Base-by-base conservation (phyloP, 2,329 filamentous ascomycete species). In the Fusarium luffae region DNA sequence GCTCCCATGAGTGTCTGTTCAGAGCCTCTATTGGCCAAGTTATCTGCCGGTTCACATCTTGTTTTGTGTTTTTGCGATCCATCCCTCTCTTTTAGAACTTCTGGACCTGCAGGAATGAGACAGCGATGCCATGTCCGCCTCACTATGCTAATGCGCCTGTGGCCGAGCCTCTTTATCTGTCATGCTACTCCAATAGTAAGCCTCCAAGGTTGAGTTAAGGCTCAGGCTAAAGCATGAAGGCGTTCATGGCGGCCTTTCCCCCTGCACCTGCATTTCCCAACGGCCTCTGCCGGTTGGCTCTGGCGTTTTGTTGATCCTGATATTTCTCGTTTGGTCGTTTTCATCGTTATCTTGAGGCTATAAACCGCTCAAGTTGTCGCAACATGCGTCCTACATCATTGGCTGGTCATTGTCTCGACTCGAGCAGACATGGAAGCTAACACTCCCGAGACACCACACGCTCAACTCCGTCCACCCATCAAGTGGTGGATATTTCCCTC, bases 1-100 rank as follows among this genome's bases (percentile, higher is more conserved):
- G 66, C 54, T 61, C 62, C 59, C 71, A 73, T 73, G 69, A 70
- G 70, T 54, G 55, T 51, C 47, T 18, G 10, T 41, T 50, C 51
- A 56, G 47, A 41, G 41, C 27, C 41, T 54, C 44, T 32, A 74
- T 74, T 74, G 72, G 72, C 62, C 42, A 70, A 54, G 9, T 43
- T 57, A 49, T 58, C 50, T 46, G 48, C 42, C n/a, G 43, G 32
- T 28, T 47, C 32, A 48, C 32, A 47, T 42, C 49, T 43, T 54
- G 44, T 43, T 23, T 64, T 54, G 44, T 43, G 23, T 64, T 46
- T 54, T 48, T 37, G 25, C 34, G 27, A 34, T 7, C 34, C n/a
- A 48, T 43, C 34, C 8, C 42, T 34, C 57, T 25, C 32, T 48
- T 48, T 14, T 34, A 14, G 23, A 40, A 42, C 21, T n/a, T 23